Conservation (phyloP, 352 stramenopile genomes). For the Globisporangium solare region DNA sequence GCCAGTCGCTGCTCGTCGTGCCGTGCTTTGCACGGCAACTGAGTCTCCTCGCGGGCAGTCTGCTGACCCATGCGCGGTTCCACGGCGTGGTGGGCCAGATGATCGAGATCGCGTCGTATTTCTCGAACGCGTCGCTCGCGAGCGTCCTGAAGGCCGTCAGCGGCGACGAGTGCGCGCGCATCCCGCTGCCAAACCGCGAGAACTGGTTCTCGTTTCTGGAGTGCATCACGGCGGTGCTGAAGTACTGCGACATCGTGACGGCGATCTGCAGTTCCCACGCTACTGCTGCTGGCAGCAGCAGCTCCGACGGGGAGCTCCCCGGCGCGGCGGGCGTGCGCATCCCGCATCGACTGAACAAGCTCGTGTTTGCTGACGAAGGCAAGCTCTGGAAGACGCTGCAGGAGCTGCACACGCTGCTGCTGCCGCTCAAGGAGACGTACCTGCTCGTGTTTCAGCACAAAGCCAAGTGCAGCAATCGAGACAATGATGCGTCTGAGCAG, state of each 20-base stretch:
- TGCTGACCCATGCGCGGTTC: slow-evolving; percentile 55
- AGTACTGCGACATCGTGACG: slow-evolving; percentile 53
- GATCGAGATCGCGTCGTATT: slow-evolving; percentile 61
- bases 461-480: neutral
- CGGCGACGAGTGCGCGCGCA: slow-evolving; percentile 33
- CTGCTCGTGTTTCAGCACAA: slow-evolving; percentile 47
- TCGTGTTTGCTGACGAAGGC: slow-evolving; percentile 47
- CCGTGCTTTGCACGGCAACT: slow-evolving; percentile 59
- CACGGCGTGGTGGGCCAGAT: slow-evolving; percentile 42
- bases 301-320: too few species aligned
- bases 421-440: slow-evolving; percentile 62
- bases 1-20: slow-evolving; percentile 53
- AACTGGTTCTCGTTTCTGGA: slow-evolving; percentile 66
- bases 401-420: slow-evolving; percentile 35
- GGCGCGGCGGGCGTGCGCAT: neutral
- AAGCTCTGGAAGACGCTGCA: slow-evolving; percentile 40
- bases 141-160: slow-evolving; percentile 28
- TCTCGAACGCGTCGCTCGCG: slow-evolving; percentile 48
- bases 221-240: slow-evolving; percentile 40
- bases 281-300: neutral
- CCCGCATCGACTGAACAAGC: slow-evolving; percentile 46
- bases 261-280: slow-evolving; percentile 32
- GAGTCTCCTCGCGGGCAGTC: slow-evolving; percentile 41
- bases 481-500: slow-evolving; percentile 1
- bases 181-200: slow-evolving; percentile 48